These are phyloP conservation scores for Cubamyces sp. DNA, from an alignment of 768 basidiomycete species.

Conservation along the genomic window DNA sequence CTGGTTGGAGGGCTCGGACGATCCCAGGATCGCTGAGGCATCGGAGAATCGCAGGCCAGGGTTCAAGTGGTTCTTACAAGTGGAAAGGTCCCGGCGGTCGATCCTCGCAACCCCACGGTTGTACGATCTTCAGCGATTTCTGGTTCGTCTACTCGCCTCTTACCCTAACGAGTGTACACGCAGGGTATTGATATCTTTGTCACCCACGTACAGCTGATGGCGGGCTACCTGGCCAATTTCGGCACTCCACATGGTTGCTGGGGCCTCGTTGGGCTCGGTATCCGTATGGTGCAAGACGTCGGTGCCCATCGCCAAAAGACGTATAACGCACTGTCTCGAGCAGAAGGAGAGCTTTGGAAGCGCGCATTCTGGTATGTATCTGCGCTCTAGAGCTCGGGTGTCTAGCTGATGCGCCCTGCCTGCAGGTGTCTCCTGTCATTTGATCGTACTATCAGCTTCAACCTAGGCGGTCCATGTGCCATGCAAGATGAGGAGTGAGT, in stretches of 20 bases:
- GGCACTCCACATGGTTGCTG: conserved; percentile 16
- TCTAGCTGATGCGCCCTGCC: background rate
- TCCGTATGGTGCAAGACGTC: conserved; percentile 58
- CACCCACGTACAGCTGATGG: conserved; percentile 12
- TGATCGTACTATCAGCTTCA: conserved; percentile 50
- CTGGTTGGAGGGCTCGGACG: conserved; percentile 48
- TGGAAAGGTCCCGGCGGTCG: conserved; percentile 39
- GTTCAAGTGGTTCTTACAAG: conserved; percentile 49
- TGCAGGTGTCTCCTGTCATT: conserved; percentile 48
- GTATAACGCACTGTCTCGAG: conserved; percentile 48
- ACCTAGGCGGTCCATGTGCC: conserved; percentile 66
- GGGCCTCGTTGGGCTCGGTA: conserved; percentile 46
- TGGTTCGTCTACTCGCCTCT: conserved; percentile 1
- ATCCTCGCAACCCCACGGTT: conserved; percentile 26
- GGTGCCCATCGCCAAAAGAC: conserved; percentile 73
- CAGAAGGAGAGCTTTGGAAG: conserved; percentile 76
- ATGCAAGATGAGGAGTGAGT: conserved; percentile 74
- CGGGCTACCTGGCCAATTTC: conserved; percentile 15
- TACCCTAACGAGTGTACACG: too few species aligned
- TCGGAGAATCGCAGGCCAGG: conserved; percentile 38
- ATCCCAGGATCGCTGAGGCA: conserved; percentile 42
- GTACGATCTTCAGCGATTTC: conserved; percentile 19
- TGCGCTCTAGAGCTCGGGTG: background rate
- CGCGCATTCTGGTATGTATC: conserved; percentile 67
- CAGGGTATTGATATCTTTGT: too few species aligned